These are phyloP conservation scores for Biscogniauxia mediterranea DNA, from an alignment of 2,329 filamentous ascomycete genomes.

Conservation along the genomic window DNA sequence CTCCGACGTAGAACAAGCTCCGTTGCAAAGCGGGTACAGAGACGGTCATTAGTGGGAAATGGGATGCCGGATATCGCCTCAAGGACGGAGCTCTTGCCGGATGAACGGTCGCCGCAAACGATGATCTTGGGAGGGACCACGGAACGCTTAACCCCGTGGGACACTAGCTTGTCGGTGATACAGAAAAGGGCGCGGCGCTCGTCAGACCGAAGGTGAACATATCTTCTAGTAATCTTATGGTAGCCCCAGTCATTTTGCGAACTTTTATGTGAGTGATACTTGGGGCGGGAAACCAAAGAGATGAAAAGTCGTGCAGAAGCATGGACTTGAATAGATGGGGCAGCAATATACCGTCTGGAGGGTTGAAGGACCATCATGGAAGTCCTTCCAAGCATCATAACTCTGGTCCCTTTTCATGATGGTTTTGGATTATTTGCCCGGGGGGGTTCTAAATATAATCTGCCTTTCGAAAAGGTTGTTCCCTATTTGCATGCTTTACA, in stretches of 20 bases:
- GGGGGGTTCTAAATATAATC: too few relatives aligned
- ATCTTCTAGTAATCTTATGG: not conserved
- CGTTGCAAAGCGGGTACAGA: conserved; percentile 63
- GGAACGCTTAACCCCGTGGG: conserved; percentile 35
- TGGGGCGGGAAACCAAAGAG: too few relatives aligned
- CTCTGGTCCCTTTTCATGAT: too few relatives aligned
- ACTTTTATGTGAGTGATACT: too few relatives aligned
- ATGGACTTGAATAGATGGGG: too few relatives aligned
- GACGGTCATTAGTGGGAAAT: conserved; percentile 55
- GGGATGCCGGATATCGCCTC: conserved; percentile 57
- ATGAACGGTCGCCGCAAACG: conserved; percentile 53
- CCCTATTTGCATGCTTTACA: too few relatives aligned
- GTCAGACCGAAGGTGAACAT: not conserved
- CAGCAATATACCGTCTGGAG: too few relatives aligned
- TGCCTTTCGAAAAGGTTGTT: too few relatives aligned
- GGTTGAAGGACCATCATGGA: too few relatives aligned
- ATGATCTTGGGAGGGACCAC: conserved; percentile 39
- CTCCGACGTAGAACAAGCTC: conserved; percentile 55
- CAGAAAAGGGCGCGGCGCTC: conserved; percentile 32
- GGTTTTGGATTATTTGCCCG: too few relatives aligned
- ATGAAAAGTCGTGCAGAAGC: too few relatives aligned
- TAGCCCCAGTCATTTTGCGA: not conserved
- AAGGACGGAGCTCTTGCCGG: conserved; percentile 56
- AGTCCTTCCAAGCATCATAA: too few relatives aligned
- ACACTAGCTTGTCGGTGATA: conserved; percentile 36